Conservation (phyloP, 176 grass and related monocot species). For the Musa acuminata region DNA sequence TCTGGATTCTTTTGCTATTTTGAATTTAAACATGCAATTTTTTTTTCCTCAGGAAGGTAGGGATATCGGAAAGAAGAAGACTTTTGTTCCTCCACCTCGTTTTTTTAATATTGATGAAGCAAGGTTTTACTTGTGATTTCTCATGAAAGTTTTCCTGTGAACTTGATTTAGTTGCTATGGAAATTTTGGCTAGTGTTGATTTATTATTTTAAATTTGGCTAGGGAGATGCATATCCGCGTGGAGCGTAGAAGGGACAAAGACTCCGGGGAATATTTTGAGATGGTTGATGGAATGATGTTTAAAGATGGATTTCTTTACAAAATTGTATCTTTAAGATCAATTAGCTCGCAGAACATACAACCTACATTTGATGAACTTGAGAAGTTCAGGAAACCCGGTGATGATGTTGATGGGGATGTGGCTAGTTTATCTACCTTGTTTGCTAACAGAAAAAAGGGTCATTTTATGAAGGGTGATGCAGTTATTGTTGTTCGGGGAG, state of each 20-base stretch:
- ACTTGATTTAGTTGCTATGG: not conserved
- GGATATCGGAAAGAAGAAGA: slow-evolving; percentile 79
- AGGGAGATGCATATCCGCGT: slow-evolving; percentile 87
- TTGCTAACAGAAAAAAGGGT: slow-evolving; percentile 96
- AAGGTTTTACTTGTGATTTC: slow-evolving; percentile 35
- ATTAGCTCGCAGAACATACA: slow-evolving; percentile 67
- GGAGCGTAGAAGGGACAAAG: slow-evolving; percentile 57
- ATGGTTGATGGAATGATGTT: slow-evolving; percentile 79
- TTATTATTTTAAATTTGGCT: slow-evolving; percentile 17
- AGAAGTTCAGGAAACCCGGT: slow-evolving; percentile 91
- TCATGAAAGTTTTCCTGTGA: not conserved
- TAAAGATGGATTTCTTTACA: slow-evolving; percentile 95
- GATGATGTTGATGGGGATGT: slow-evolving; percentile 80
- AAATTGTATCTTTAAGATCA: slow-evolving; percentile 78
- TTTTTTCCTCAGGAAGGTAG: slow-evolving; percentile 67
- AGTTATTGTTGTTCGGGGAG: slow-evolving; percentile 75
- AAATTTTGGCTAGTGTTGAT: not conserved
- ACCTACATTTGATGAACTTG: slow-evolving; percentile 80
- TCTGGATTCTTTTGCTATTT: not conserved
- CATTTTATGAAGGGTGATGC: slow-evolving; percentile 98
- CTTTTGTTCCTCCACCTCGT: slow-evolving; percentile 87
- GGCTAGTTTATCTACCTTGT: slow-evolving; percentile 74
- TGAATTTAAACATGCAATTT: slow-evolving; percentile 2
- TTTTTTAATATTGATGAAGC: slow-evolving; percentile 99
- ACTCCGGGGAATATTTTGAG: slow-evolving; percentile 81